phyloP scores from a whole-genome alignment of 2,329 filamentous ascomycete species.

The Aotearoamyces nothofagi region DNA sequence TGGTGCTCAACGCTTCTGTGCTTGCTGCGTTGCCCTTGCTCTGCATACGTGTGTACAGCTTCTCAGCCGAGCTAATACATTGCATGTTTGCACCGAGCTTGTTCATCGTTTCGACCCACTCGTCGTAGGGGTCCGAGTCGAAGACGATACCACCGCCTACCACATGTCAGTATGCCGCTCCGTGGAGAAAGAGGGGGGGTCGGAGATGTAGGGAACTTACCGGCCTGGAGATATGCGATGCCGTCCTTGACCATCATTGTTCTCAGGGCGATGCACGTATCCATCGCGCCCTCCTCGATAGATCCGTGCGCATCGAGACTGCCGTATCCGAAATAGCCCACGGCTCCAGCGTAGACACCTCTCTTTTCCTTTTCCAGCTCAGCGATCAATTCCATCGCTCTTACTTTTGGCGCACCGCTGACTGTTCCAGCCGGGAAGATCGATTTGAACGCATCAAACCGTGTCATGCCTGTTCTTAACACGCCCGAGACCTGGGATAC shows the following conservation, averaged over 20 bases:
- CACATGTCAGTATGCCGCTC: not conserved
- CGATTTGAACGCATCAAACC: constrained; percentile 89
- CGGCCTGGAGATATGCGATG: constrained; percentile 24
- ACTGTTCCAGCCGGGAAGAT: constrained; percentile 97
- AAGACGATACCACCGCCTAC: constrained; percentile 38
- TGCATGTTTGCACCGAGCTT: constrained; percentile 84
- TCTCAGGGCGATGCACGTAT: constrained; percentile 55
- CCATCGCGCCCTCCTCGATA: constrained; percentile 66
- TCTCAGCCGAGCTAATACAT: constrained; percentile 74
- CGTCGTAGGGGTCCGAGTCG: constrained; percentile 80
- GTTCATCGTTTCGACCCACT: constrained; percentile 95
- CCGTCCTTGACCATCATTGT: constrained; percentile 86
- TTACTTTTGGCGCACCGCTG: constrained; percentile 87
- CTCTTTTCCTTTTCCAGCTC: constrained; percentile 90
- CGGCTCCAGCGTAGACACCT: constrained; percentile 88
- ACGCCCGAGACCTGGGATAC: constrained; percentile 91
- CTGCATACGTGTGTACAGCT: constrained; percentile 21
- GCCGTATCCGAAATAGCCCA: constrained; percentile 90
- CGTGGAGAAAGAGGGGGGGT: too few species aligned
- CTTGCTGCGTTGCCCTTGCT: constrained; percentile 2
- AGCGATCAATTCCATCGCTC: constrained; percentile 92
- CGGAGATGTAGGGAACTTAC: constrained; percentile 21
- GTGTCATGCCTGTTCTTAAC: constrained; percentile 66
- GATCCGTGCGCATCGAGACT: constrained; percentile 48
- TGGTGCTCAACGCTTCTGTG: not conserved